A percentile compares a stretch with the other conserved stretches of the same genome.
Evolutionary conservation across 768 basidiomycete genomes (phyloP).

Genomic region (Cyclocybe aegerita): DNA sequence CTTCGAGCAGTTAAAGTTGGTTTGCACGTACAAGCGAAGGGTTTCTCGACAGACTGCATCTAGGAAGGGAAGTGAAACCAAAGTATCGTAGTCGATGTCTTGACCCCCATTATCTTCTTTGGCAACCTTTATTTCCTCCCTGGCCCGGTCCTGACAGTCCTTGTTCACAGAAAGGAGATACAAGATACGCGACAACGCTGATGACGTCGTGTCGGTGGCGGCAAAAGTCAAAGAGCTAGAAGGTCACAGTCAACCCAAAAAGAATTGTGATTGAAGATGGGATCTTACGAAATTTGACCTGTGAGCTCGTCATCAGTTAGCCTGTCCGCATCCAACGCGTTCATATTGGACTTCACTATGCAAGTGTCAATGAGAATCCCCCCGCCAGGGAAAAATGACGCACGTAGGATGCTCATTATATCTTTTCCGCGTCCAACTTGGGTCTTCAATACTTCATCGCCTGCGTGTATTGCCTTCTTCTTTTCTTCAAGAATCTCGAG

Average conservation of each 20-base stretch:
- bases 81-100: slow-evolving; percentile 36
- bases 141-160: slow-evolving; percentile 31
- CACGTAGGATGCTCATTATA: slow-evolving; percentile 44
- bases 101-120: slow-evolving; percentile 11
- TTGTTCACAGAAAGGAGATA: slow-evolving; percentile 29
- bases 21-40: slow-evolving; percentile 29
- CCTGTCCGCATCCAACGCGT: slow-evolving; percentile 28
- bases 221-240: slow-evolving; percentile 32
- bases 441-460: slow-evolving; percentile 29
- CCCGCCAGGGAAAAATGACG: not conserved
- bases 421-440: slow-evolving; percentile 43
- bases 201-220: slow-evolving; percentile 44
- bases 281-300: slow-evolving; percentile 28
- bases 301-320: slow-evolving; percentile 32
- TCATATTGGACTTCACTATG: slow-evolving; percentile 34
- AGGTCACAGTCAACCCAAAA: not conserved
- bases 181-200: slow-evolving; percentile 34
- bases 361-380: not conserved
- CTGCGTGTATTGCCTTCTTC: slow-evolving; percentile 30
- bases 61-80: slow-evolving; percentile 34
- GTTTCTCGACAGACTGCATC: slow-evolving; percentile 42
- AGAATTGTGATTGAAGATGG: no score
- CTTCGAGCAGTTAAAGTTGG: not conserved
- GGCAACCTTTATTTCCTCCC: slow-evolving; percentile 33
- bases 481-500: slow-evolving; percentile 34